phyloP scores from a whole-genome alignment of 2,329 filamentous ascomycete species.

The Monilinia polystroma region DNA sequence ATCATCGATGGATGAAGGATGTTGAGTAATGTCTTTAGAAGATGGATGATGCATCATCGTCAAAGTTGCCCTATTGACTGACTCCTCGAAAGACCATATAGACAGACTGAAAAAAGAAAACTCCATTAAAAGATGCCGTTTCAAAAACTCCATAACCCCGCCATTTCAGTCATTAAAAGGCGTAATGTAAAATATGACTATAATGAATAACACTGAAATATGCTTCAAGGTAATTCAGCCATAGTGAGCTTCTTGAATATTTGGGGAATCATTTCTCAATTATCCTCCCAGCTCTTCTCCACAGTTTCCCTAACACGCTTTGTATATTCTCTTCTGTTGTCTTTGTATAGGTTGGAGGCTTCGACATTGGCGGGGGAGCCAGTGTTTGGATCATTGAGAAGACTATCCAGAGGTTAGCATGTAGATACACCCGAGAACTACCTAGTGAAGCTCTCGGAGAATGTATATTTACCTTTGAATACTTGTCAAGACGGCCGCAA shows the following conservation, averaged over 20 bases:
- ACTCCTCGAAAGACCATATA: slow-evolving; percentile 1
- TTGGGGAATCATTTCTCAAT: slow-evolving; percentile 27
- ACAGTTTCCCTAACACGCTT: slow-evolving; percentile 96
- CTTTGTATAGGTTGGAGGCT: slow-evolving; percentile 96
- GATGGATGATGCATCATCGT: not conserved
- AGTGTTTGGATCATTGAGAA: slow-evolving; percentile 98
- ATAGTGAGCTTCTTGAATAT: slow-evolving; percentile 4
- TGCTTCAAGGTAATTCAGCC: slow-evolving; percentile 11
- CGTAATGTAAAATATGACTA: slow-evolving; percentile 2
- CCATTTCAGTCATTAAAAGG: slow-evolving; percentile 17
- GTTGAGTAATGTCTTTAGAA: no score
- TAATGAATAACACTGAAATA: not conserved
- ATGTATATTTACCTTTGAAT: slow-evolving; percentile 75
- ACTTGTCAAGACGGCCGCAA: slow-evolving; percentile 93
- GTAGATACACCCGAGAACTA: not conserved
- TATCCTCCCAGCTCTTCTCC: slow-evolving; percentile 99
- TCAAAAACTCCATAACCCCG: slow-evolving; percentile 18
- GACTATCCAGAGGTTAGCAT: slow-evolving; percentile 52
- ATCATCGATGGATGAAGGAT: not conserved
- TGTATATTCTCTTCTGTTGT: slow-evolving; percentile 93
- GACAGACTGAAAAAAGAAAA: slow-evolving; percentile 12
- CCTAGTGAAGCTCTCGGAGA: not conserved
- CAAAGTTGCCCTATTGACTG: slow-evolving; percentile 4
- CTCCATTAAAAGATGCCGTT: slow-evolving; percentile 14
- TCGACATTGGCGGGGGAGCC: slow-evolving; percentile 97